These are phyloP conservation scores for Cercospora sp. DNA, from an alignment of 2,329 filamentous ascomycete species.

Conservation along the genomic window DNA sequence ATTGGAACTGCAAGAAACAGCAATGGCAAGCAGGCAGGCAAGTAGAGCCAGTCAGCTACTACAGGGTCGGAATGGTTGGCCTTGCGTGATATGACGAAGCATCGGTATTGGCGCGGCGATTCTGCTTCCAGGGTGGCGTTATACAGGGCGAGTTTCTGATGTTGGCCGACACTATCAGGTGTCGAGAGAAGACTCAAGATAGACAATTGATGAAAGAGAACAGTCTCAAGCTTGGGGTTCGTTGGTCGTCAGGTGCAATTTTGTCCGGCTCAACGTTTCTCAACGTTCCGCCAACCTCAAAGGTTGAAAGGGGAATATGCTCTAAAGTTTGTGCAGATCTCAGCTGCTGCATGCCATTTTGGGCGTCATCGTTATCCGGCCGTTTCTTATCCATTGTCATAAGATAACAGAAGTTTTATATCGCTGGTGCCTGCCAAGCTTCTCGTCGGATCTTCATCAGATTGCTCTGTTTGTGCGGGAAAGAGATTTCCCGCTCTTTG, in stretches of 20 bases:
- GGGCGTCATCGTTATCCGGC: background rate
- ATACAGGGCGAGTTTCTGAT: background rate
- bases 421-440: conserved; percentile 69
- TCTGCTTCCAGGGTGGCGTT: background rate
- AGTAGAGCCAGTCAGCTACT: background rate
- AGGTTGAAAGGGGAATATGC: background rate
- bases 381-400: conserved; percentile 6
- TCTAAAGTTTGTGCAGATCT: background rate
- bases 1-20: background rate
- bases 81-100: background rate
- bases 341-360: background rate
- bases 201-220: background rate
- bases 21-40: background rate
- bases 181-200: background rate
- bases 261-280: background rate
- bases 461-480: conserved; percentile 91
- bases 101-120: background rate
- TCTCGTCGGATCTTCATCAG: conserved; percentile 79
- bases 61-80: background rate
- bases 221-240: background rate
- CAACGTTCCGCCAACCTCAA: background rate
- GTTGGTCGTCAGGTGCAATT: background rate
- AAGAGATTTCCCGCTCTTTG: conserved; percentile 80
- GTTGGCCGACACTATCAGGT: background rate
- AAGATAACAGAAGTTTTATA: conserved; percentile 22